Conservation (phyloP, 768 basidiomycete species). For the Coprinopsis sp. region DNA sequence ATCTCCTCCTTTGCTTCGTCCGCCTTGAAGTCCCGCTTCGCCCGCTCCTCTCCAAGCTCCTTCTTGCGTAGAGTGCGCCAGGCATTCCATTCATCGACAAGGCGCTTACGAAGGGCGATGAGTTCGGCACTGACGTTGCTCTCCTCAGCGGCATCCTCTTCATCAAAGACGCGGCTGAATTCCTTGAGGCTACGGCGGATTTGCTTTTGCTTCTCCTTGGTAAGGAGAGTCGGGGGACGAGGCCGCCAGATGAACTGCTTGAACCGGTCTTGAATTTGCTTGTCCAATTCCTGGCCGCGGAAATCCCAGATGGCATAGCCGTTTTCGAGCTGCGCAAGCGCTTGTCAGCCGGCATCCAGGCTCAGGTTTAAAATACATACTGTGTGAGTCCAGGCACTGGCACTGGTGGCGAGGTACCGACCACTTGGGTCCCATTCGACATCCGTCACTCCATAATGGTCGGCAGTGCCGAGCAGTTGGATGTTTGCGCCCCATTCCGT, state of each 20-base stretch:
- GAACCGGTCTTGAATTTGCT: conserved; percentile 87
- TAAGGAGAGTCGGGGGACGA: conserved; percentile 82
- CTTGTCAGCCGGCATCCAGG: background rate
- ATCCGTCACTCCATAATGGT: conserved; percentile 97
- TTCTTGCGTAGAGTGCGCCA: conserved; percentile 77
- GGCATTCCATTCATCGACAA: conserved; percentile 99
- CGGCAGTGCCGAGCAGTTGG: conserved; percentile 77
- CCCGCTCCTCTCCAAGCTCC: conserved; percentile 55
- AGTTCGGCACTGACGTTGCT: conserved; percentile 93
- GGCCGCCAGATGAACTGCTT: conserved; percentile 99
- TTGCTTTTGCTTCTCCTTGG: conserved; percentile 81
- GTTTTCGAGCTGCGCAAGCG: conserved; percentile 75
- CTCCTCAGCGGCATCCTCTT: conserved; percentile 95
- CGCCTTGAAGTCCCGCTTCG: conserved; percentile 26
- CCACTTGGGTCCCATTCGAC: conserved; percentile 99
- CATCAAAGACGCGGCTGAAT: conserved; percentile 88
- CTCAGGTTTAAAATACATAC: conserved; percentile 36
- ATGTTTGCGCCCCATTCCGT: conserved; percentile 86
- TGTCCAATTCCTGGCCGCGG: conserved; percentile 91
- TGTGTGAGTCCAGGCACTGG: conserved; percentile 92
- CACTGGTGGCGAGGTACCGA: conserved; percentile 87
- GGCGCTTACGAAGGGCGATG: conserved; percentile 80
- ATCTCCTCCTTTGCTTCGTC: conserved; percentile 75
- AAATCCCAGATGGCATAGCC: conserved; percentile 98
- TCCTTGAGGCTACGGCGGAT: conserved; percentile 88